phyloP scores from a whole-genome alignment of 2,329 filamentous ascomycete species.

The Dactylellina leptospora region DNA sequence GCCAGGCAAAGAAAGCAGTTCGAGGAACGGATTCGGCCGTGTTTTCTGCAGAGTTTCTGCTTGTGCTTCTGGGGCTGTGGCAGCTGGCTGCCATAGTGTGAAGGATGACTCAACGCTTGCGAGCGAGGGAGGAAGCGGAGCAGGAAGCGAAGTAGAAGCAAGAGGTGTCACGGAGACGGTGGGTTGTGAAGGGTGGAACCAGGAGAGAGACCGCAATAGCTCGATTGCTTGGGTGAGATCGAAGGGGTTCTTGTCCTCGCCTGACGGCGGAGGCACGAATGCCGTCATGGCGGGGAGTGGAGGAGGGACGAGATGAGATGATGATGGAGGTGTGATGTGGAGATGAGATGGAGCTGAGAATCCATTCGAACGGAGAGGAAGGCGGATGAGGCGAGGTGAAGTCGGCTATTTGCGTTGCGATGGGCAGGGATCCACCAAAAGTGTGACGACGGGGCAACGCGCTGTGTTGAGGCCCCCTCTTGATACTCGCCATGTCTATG shows the following conservation, averaged over 20 bases:
- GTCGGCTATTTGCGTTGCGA: too few relatives aligned
- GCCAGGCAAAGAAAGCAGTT: constrained; percentile 5
- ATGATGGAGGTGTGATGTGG: not conserved
- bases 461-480: too few relatives aligned
- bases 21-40: constrained; percentile 10
- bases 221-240: constrained; percentile 45
- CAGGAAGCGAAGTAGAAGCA: not conserved
- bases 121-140: too few relatives aligned
- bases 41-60: too few relatives aligned
- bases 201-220: constrained; percentile 31
- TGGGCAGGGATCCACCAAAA: too few relatives aligned
- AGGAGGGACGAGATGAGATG: not conserved
- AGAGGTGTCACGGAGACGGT: not conserved
- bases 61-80: too few relatives aligned
- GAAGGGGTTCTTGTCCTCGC: constrained; percentile 37
- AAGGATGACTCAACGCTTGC: too few relatives aligned
- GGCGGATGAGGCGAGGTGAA: too few relatives aligned
- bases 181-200: constrained; percentile 9
- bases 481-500: too few relatives aligned
- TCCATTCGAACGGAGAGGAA: too few relatives aligned
- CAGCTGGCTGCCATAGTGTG: too few relatives aligned
- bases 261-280: not conserved
- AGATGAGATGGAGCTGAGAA: not conserved
- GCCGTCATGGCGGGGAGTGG: constrained; percentile 1
- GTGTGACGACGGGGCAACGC: too few relatives aligned